Base-by-base conservation (phyloP, 1,139 yeast genomes). In the Candida tetrigidarum region DNA sequence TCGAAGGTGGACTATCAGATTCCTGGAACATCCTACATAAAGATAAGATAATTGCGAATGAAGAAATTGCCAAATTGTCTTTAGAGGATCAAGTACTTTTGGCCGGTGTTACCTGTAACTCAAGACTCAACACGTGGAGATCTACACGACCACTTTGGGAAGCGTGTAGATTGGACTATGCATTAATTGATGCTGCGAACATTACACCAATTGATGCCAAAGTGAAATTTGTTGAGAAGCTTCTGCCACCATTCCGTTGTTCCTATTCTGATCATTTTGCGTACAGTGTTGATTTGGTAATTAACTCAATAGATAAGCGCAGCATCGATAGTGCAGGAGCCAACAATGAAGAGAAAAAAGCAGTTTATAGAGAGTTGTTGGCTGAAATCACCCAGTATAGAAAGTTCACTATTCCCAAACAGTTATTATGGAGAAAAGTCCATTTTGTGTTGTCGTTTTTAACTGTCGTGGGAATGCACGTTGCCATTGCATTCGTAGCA, bases 181-280 rank as follows among this genome's bases (percentile, higher is more conserved):
- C 96, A 0, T 74, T 93, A 49, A 80, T 88, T 43, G 96, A 89
- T 58, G 64, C 79, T 2, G 56, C 63, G 0, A 69, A 67, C 39
- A 69, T 91, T 18, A 60, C 58, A 2, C 85, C 91, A 0, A 52
- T 76, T 0, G 74, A 72, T 16, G 91, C 95, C 0, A 64, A 74
- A 9, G 97, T 91, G 2, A 75, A 76, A 27, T 91, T 92, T 59
- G 83, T 90, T 0, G 96, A 89, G 39, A 59, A 62, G 16, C 69
- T 89, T 10, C 84, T 87, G 0, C 69, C 69, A 1, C 72, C 73
- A 2, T 66, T 80, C 11, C 84, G 88, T 6, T 71, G 76, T 53
- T 86, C 96, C 4, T 85, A 80, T 53, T 90, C 97, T 0, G 99
- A 93, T 61, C 99, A 93, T 69, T 93, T 95, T 73, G 99, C 93